These are phyloP conservation scores for Trifolium repens DNA, from an alignment of 306 rosid species.

Conservation along the genomic window DNA sequence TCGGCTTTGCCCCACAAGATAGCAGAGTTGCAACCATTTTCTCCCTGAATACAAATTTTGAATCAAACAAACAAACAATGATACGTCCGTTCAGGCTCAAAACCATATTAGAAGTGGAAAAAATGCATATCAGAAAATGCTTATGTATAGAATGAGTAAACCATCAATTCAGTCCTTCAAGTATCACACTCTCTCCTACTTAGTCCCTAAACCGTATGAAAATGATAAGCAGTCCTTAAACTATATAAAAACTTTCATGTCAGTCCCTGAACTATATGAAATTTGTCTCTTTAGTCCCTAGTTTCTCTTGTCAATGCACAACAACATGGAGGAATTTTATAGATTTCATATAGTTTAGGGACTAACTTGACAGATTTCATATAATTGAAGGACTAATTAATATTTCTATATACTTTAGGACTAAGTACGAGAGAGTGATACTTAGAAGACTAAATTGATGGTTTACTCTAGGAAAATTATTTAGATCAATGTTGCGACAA, in stretches of 20 bases:
- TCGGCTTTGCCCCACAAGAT: conserved; percentile 84
- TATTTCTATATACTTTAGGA: background rate
- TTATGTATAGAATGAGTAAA: background rate
- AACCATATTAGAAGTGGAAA: conserved; percentile 26
- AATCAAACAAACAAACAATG: conserved; percentile 22
- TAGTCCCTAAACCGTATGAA: background rate
- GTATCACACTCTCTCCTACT: background rate
- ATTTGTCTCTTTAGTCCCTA: background rate
- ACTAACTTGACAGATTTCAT: background rate
- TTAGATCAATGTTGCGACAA: background rate
- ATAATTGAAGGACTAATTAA: background rate
- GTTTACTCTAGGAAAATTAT: background rate
- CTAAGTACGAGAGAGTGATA: background rate
- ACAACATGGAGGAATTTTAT: background rate
- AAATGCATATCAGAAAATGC: conserved; percentile 16
- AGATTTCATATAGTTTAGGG: background rate
- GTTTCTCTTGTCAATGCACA: background rate
- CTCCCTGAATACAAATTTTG: conserved; percentile 60
- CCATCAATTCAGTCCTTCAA: background rate
- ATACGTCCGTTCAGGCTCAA: conserved; percentile 12
- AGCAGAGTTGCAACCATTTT: conserved; percentile 79
- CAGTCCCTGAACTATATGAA: background rate
- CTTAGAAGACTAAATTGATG: background rate
- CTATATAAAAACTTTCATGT: background rate
- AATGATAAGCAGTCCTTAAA: background rate